Base-by-base conservation (phyloP, 805 yeast species). In the Lipomyces oligophaga region DNA sequence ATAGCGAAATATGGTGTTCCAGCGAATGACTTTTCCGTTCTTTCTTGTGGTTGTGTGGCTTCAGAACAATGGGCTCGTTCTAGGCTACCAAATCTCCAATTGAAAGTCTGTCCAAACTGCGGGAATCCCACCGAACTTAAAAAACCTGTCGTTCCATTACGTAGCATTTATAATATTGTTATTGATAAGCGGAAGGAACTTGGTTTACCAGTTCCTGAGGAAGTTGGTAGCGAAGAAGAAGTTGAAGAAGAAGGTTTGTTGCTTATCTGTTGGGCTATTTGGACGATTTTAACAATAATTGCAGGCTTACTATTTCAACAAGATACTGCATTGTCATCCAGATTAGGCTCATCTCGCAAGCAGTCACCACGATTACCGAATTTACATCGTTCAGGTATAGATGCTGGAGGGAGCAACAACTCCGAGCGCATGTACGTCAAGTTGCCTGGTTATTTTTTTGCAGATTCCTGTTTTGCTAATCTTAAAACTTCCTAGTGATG, bases 21-120 rank as follows among this genome's bases (percentile, higher is more conserved):
- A 18, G 37, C 42, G 15, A 52, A 41, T 27, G 56, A 52, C 37
- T 49, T 52, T 22, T 52, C 56, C 24, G 47, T 42, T 10, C 44
- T 52, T 10, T 52, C 56, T 4, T 52, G 56, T 26, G 56, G 56
- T 3, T 52, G 56, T 42, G 45, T 52, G 10, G 56, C 56, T 11
- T 52, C 56, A 13, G 56, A 52, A 24, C 56, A 52, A 28, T 52
- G 56, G 56, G 56, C 56, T 0, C 33, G 56, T 13, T 43, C 56
- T 11, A 40, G 56, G 5, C 38, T 52, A 26, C 56, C 53, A 16
- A 39, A 49, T 20, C 38, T 52, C 33, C 53, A 49, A 32, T 33
- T 52, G 11, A 52, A 49, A 34, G 52, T 45, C 22, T 52, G 56
- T 34, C 55, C 56, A 15, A 47, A 41, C 25, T 52, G 56, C 21